These are phyloP conservation scores for Kodamaea derodonti DNA, from an alignment of 1,139 yeast species.

Conservation along the genomic window DNA sequence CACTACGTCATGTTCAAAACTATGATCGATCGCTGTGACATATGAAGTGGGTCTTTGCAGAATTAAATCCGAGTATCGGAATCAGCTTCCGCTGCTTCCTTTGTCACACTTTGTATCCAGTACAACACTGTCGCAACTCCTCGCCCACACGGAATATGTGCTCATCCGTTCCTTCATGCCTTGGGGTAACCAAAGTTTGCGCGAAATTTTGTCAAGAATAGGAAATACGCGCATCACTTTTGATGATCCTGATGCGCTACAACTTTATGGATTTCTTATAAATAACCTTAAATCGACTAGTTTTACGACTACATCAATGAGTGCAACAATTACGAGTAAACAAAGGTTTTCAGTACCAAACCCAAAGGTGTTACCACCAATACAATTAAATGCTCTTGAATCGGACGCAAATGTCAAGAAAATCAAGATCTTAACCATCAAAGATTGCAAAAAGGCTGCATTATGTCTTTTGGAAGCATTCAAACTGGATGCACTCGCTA, in stretches of 20 bases:
- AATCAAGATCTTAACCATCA: conserved; percentile 28
- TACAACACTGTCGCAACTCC: too few relatives aligned
- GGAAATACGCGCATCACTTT: not conserved
- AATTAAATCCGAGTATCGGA: too few relatives aligned
- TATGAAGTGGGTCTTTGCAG: too few relatives aligned
- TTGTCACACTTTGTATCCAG: too few relatives aligned
- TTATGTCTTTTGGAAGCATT: conserved; percentile 50
- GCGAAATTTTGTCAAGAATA: not conserved
- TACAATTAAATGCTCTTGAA: conserved; percentile 3
- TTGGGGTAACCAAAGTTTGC: too few relatives aligned
- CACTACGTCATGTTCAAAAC: too few relatives aligned
- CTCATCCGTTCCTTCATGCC: too few relatives aligned
- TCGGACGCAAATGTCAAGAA: conserved; percentile 8
- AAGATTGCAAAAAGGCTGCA: conserved; percentile 55
- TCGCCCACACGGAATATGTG: too few relatives aligned
- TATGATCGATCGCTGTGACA: too few relatives aligned
- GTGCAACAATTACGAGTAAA: not conserved
- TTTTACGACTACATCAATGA: too few relatives aligned
- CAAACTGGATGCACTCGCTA: conserved; percentile 49
- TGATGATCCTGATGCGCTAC: not conserved
- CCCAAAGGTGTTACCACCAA: conserved; percentile 5
- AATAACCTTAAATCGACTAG: too few relatives aligned
- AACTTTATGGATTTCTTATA: not conserved
- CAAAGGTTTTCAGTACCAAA: conserved; percentile 4
- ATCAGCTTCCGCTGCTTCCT: too few relatives aligned